phyloP scores from a whole-genome alignment of 306 rosid species.

The Delonix regia region DNA sequence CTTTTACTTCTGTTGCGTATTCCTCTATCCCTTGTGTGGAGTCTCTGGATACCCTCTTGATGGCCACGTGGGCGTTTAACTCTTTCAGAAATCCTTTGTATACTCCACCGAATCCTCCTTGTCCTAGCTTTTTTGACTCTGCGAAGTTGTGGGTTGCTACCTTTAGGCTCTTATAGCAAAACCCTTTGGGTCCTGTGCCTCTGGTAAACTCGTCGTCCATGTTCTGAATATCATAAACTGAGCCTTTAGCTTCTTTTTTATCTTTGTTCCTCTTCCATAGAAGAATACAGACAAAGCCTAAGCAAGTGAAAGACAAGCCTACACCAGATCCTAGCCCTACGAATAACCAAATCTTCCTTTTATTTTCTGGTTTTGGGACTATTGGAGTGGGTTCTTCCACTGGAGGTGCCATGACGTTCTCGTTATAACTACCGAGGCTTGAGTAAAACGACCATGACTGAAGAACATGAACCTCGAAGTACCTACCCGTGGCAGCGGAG shows the following conservation, averaged over 20 bases:
- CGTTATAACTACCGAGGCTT: background rate
- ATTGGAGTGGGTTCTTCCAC: background rate
- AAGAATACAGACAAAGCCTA: background rate
- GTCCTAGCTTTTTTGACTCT: slow-evolving; percentile 45
- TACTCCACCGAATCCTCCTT: slow-evolving; percentile 50
- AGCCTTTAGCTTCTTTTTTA: slow-evolving; percentile 8
- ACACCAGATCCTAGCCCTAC: slow-evolving; percentile 36
- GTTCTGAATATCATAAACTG: slow-evolving; percentile 19
- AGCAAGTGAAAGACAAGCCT: slow-evolving; percentile 20
- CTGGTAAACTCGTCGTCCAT: slow-evolving; percentile 45
- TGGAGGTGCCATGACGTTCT: background rate
- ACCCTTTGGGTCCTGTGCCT: slow-evolving; percentile 46
- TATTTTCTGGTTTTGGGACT: background rate
- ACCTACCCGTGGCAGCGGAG: slow-evolving; percentile 44
- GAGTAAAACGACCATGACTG: slow-evolving; percentile 45
- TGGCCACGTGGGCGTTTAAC: slow-evolving; percentile 34
- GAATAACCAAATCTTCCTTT: background rate
- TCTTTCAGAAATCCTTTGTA: slow-evolving; percentile 46
- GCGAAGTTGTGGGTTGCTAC: slow-evolving; percentile 45
- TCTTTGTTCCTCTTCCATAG: slow-evolving; percentile 29
- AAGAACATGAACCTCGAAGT: slow-evolving; percentile 36
- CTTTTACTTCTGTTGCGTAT: slow-evolving; percentile 46
- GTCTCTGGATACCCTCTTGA: slow-evolving; percentile 47
- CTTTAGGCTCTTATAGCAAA: slow-evolving; percentile 35
- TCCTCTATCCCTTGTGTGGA: slow-evolving; percentile 45